Conservation (phyloP, 2,329 filamentous ascomycete species). For the Periconia sp. region DNA sequence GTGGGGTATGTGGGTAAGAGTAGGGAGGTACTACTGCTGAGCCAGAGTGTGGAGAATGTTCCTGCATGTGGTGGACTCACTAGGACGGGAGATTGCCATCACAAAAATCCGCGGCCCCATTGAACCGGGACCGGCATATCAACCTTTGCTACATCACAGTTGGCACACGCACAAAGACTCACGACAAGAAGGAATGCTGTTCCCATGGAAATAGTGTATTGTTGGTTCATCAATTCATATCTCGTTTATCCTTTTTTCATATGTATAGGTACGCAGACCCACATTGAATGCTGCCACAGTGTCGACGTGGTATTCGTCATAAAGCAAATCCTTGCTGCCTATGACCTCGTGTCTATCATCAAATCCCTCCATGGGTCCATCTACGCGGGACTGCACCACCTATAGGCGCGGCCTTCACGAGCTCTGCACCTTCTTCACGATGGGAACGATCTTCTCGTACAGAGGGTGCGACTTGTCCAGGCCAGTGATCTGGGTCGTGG, state of each 20-base stretch:
- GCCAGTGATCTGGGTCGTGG: constrained; percentile 79
- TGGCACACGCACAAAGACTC: not conserved
- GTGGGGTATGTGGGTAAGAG: too few relatives aligned
- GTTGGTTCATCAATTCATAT: constrained; percentile 1
- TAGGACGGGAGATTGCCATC: too few relatives aligned
- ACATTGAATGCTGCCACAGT: not conserved
- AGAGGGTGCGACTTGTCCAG: constrained; percentile 76
- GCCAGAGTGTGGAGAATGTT: too few relatives aligned
- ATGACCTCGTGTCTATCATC: not conserved
- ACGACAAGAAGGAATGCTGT: not conserved
- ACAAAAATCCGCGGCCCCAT: too few relatives aligned
- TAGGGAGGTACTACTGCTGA: too few relatives aligned
- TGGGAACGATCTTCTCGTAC: constrained; percentile 71
- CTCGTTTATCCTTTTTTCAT: constrained; percentile 1
- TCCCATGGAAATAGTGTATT: not conserved
- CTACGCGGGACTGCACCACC: not conserved
- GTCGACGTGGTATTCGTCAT: not conserved
- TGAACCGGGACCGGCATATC: too few relatives aligned
- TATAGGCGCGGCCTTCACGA: constrained; percentile 11
- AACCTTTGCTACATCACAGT: too few relatives aligned
- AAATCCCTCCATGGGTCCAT: not conserved
- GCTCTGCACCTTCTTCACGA: constrained; percentile 79
- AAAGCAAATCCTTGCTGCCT: not conserved
- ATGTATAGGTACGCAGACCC: not conserved
- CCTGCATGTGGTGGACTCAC: too few relatives aligned